Base-by-base conservation (phyloP, 2,329 filamentous ascomycete species). In the Xylaria sp. region DNA sequence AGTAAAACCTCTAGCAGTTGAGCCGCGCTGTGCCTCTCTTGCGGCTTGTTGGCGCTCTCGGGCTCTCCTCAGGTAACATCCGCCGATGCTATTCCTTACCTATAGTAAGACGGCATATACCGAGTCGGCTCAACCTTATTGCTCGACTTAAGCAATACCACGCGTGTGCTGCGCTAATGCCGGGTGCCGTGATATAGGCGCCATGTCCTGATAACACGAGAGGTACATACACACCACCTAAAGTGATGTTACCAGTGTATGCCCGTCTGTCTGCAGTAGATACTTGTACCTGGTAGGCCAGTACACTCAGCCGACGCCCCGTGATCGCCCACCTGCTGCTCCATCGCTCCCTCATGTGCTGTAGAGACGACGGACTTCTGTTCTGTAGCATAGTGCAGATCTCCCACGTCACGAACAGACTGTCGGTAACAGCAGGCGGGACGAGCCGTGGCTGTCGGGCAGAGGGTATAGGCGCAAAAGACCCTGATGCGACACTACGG, bases 401-500 rank as follows among this genome's bases (percentile, higher is more conserved):
- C 59, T 25, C 25, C 47, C 29, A 13, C 29, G 35, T 54, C 48
- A 25, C 53, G 49, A 62, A 62, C 60, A 54, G 55, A 54, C 49
- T 46, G 54, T 62, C 59, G 59, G 59, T 62, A 62, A 62, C 59
- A 41, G 27, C 15, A 4, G 27, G 41, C 23, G 44, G 27, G 46
- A 43, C 37, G 46, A 55, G 58, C 52, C 58, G 46, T 55, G 38
- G 33, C 38, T 27, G 21, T 33, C 13, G 3, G 38, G 11, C 19
- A 25, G 31, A 54, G 37, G 51, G 51, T 38, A 51, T 25, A 31
- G 47, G 49, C 31, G 38, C 54, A 54, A 58, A 49, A 49, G 54
- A 27, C 59, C 48, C 47, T 51, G 11, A 61, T 61, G 17, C 46
- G 15, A 44, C 44, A 11, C 31, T 11, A 33, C 29, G 6, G 29